These are phyloP conservation scores for Fraxinus excelsior DNA, from an alignment of 257 asterid genomes.

Conservation along the genomic window DNA sequence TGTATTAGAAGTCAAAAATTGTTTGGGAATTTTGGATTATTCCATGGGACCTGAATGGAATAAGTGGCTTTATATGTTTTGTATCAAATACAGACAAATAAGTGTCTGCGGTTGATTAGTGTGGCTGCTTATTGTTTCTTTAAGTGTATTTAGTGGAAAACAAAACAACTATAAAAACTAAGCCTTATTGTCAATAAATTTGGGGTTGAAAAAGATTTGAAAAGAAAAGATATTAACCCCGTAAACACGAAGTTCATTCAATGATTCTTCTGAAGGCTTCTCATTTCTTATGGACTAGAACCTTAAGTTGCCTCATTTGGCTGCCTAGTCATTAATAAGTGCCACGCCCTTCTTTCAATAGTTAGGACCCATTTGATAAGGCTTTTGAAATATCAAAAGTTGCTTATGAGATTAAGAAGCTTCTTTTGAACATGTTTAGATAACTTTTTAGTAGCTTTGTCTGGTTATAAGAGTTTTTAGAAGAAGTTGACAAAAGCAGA, in stretches of 20 bases:
- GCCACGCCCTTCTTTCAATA: neutral
- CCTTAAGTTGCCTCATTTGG: neutral
- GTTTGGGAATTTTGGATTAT: neutral
- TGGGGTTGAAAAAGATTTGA: neutral
- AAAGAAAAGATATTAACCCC: neutral
- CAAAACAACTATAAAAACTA: neutral
- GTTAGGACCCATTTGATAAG: neutral
- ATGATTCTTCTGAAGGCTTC: neutral
- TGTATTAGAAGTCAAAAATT: neutral
- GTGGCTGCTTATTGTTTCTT: neutral
- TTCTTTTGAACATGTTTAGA: no score
- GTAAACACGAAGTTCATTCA: neutral
- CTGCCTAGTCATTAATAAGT: neutral
- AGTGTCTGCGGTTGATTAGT: neutral
- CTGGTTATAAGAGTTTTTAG: no score
- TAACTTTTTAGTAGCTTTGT: no score
- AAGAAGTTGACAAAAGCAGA: no score
- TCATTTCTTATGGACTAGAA: neutral
- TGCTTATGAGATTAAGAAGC: no score
- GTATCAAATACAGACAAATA: neutral
- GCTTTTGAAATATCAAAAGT: no score
- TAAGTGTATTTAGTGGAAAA: neutral
- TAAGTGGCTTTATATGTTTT: no score
- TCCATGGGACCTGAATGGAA: neutral
- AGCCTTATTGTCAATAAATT: neutral